Base-by-base conservation (phyloP, 2,329 filamentous ascomycete species). In the Allantophomopsis lycopodina region DNA sequence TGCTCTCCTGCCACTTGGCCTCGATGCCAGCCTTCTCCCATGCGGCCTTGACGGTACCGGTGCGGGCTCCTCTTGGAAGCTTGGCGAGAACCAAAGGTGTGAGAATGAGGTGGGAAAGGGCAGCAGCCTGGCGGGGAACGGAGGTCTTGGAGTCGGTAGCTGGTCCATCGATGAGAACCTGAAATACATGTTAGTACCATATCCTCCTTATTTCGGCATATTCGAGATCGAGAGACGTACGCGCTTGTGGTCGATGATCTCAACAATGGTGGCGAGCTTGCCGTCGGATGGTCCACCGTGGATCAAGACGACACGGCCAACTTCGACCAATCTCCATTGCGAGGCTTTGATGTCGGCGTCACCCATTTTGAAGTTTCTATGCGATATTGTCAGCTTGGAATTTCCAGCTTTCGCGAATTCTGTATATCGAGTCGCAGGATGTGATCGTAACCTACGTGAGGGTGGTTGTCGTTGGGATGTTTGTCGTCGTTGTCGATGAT, bases 161-260 rank as follows among this genome's bases (percentile, higher is more conserved):
- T 61, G 89, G 87, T 64, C 89, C 89, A 68, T 98, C 91, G 63
- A 98, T 77, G 64, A 98, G 81, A 69, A 87, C 85, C 91, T 98
- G 65, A 50, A 58, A 48, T 32, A 39, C 21, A 45, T 52, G 44
- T 56, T 45, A 52, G 44, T 50, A 47, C 48, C 48, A 44, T 48
- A 42, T 36, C 34, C 49, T 40, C 37, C 20, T 39, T 42, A 20
- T 32, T 28, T 15, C 30, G 41, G n/a, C 39, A 11, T 33, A 36
- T 32, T 21, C 23, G 30, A 15, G 62, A 8, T 28, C 23, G 23
- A 28, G 8, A 28, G 11, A 86, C 91, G 64, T 94, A 98, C 91
- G 71, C 91, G 87, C 79, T 94, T 95, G 83, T 98, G 89, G 73
- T 98, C 91, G 72, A 98, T 91, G 69, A 98, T 96, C 80, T 98